phyloP scores from a whole-genome alignment of 768 basidiomycete species.

The Lentinus tigrinus region DNA sequence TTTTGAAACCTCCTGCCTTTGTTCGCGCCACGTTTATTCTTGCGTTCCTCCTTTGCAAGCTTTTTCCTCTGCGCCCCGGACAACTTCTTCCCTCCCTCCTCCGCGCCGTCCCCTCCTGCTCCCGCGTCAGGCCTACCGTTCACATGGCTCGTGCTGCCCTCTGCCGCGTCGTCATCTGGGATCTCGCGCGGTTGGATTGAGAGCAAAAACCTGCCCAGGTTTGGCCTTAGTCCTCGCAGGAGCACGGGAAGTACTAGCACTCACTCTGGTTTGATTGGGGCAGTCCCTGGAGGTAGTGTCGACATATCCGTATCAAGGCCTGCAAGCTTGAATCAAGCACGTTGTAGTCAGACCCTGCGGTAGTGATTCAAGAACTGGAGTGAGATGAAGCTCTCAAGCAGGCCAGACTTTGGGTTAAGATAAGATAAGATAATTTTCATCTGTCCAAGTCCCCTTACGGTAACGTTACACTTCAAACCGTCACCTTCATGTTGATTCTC shows the following conservation, averaged over 20 bases:
- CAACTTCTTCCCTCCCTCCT: constrained; percentile 28
- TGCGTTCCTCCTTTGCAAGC: constrained; percentile 64
- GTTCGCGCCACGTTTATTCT: constrained; percentile 77
- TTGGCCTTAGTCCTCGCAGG: no score
- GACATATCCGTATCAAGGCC: not conserved
- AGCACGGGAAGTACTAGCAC: no score
- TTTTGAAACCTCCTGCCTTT: constrained; percentile 79
- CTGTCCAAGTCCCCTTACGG: no score
- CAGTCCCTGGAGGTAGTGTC: constrained; percentile 39
- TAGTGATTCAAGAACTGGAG: no score
- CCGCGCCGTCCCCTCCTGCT: constrained; percentile 7
- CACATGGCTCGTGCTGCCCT: constrained; percentile 48
- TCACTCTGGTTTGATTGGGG: constrained; percentile 54
- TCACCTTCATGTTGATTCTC: no score
- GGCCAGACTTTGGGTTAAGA: no score
- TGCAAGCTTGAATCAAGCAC: no score
- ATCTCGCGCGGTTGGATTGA: constrained; percentile 24
- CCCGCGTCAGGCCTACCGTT: constrained; percentile 15
- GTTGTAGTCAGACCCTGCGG: no score
- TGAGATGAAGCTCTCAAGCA: no score
- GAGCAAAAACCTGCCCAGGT: constrained; percentile 39
- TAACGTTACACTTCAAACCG: no score
- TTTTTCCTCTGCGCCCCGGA: constrained; percentile 40
- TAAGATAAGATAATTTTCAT: no score
- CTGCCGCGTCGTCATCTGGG: constrained; percentile 62